phyloP scores from a whole-genome alignment of 164 flowering plant genomes.

The Cinnamomum micranthum region DNA sequence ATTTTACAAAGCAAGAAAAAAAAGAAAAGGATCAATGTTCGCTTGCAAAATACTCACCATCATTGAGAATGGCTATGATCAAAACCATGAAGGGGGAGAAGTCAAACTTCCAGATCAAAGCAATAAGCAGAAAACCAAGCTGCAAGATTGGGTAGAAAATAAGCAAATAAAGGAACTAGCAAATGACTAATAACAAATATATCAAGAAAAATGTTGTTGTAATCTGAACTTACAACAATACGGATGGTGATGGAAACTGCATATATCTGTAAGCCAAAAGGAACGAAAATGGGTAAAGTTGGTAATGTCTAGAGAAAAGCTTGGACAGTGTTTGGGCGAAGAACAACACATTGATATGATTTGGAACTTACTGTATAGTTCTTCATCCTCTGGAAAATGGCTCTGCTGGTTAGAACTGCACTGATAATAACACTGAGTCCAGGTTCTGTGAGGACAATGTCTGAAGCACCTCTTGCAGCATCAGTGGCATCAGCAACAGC shows the following conservation, averaged over 20 bases:
- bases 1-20: not conserved
- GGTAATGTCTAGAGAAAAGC: not conserved
- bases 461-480: constrained; percentile 96
- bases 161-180: not conserved
- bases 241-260: constrained; percentile 94
- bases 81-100: constrained; percentile 96
- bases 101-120: constrained; percentile 89
- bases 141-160: constrained; percentile 25
- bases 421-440: constrained; percentile 95
- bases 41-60: constrained; percentile 42
- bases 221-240: constrained; percentile 70
- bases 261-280: constrained; percentile 57
- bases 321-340: not conserved
- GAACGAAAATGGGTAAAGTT: not conserved
- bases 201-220: not conserved
- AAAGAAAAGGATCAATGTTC: not conserved
- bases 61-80: constrained; percentile 93
- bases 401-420: constrained; percentile 93
- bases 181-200: not conserved
- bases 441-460: constrained; percentile 93
- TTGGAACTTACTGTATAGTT: constrained; percentile 68
- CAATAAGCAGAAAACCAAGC: constrained; percentile 92
- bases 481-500: constrained; percentile 70
- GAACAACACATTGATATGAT: not conserved
- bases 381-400: constrained; percentile 98